A percentile compares a stretch with the other conserved stretches of the same genome.
Conservation (phyloP, 2,329 filamentous ascomycete genomes). For the Pestalotiopsis sp. region DNA sequence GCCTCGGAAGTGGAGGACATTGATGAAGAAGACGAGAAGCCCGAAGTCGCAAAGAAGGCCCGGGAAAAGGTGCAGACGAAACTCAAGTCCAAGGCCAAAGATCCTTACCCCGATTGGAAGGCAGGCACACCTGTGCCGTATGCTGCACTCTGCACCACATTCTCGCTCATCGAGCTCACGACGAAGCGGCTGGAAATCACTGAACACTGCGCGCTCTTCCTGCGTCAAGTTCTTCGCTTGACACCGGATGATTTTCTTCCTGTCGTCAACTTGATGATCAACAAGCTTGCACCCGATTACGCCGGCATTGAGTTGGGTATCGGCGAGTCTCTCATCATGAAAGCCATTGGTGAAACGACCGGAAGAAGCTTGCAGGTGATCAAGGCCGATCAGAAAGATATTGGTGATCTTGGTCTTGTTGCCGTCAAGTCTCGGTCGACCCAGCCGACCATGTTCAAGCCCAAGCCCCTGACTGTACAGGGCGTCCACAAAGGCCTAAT, state of each 20-base stretch:
- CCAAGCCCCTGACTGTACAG: constrained; percentile 83
- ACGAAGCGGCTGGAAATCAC: constrained; percentile 88
- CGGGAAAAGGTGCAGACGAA: constrained; percentile 80
- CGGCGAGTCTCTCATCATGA: constrained; percentile 98
- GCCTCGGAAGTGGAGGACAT: constrained; percentile 53
- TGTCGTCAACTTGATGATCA: constrained; percentile 93
- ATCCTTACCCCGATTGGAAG: constrained; percentile 96
- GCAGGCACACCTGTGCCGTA: constrained; percentile 88
- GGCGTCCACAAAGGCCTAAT: constrained; percentile 89
- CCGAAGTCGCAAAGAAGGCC: constrained; percentile 72
- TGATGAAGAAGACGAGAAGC: constrained; percentile 64
- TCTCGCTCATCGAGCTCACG: constrained; percentile 93
- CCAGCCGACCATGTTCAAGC: constrained; percentile 98
- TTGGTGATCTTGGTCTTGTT: constrained; percentile 91
- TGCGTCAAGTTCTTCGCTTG: constrained; percentile 90
- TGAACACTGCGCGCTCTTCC: constrained; percentile 85
- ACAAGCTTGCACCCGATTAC: constrained; percentile 96
- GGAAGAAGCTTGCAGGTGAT: constrained; percentile 86
- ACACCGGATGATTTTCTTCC: constrained; percentile 87
- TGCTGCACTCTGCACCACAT: constrained; percentile 90
- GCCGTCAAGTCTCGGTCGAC: constrained; percentile 94
- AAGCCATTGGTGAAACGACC: constrained; percentile 93
- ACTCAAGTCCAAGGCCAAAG: constrained; percentile 68
- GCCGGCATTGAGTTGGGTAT: constrained; percentile 97
- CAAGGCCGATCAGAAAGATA: constrained; percentile 94